phyloP scores from a whole-genome alignment of 768 basidiomycete genomes.

The Kwoniella shandongensis region DNA sequence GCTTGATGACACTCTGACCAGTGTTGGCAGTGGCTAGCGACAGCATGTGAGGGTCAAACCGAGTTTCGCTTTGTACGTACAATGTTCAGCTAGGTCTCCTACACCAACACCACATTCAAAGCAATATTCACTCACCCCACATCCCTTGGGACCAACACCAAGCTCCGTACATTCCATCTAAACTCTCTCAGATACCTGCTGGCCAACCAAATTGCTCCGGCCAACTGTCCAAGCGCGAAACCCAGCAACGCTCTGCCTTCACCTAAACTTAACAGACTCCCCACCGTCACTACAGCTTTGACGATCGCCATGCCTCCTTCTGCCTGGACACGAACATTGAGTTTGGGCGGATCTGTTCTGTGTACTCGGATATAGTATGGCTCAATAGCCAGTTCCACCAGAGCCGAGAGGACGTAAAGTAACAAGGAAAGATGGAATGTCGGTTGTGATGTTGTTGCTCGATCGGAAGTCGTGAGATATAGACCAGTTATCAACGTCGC shows the following conservation, averaged over 20 bases:
- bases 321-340: conserved; percentile 72
- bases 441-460: conserved; percentile 63
- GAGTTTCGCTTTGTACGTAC: background rate
- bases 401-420: conserved; percentile 71
- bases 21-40: conserved; percentile 79
- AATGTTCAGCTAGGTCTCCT: conserved; percentile 1
- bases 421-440: conserved; percentile 65
- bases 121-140: conserved; percentile 8
- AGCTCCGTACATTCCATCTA: conserved; percentile 3
- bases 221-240: conserved; percentile 81
- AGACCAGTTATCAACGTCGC: conserved; percentile 60
- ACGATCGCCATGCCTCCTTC: conserved; percentile 78
- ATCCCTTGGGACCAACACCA: conserved; percentile 16
- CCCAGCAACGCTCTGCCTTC: conserved; percentile 64
- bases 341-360: conserved; percentile 60
- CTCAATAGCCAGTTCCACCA: conserved; percentile 77
- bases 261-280: conserved; percentile 58
- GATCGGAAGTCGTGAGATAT: conserved; percentile 62
- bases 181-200: conserved; percentile 59
- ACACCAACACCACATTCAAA: background rate
- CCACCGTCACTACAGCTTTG: conserved; percentile 73
- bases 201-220: conserved; percentile 66
- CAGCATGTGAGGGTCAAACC: conserved; percentile 55
- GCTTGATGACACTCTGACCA: conserved; percentile 84
- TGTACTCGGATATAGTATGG: conserved; percentile 77